Evolutionary conservation across 306 rosid species (phyloP), one percentile per base, ranked within the genome.

Genomic region (Comarum palustre): DNA sequence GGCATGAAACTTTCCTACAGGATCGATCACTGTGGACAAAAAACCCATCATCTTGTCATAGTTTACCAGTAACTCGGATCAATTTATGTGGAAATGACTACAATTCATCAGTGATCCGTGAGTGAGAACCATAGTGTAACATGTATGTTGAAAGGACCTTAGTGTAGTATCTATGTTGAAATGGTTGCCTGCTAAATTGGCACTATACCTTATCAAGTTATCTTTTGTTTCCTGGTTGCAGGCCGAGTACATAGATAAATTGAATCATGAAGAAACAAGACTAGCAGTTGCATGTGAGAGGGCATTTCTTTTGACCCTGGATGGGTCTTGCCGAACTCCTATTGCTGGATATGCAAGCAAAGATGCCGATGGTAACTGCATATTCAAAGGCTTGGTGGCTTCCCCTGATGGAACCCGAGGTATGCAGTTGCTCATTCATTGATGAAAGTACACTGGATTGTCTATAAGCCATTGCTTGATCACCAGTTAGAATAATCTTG

Each of bases 291-390:
- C 87, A 42, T 86, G 92, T 54, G 97, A 92, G 91, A 84, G 97
- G 86, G 91, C 89, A 55, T 92, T 89, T 66, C 92, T 92, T 59
- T 20, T 58, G 86, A 92, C 90, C 41, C 71, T 92, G 51, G 96
- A 92, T 70, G 97, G 97, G 50, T 92, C 97, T 43, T 92, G 96
- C 79, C 96, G 96, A 39, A 92, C 97, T 60, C 97, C 97, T 22
- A 92, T 92, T 47, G 97, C 96, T 1, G 96, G 97, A 59, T 92
- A 92, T 79, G 97, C 97, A 51, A 76, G 80, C 76, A 89, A 84
- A 81, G 91, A 75, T 41, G 89, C 75, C 55, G 90, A 83, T 63
- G 96, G 93, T 4, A 85, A 85, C 46, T 92, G 97, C 85, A 69
- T 89, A 73, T 92, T 92, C 72, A 85, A 84, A 82, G 96, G 97